These are phyloP conservation scores for Elsinoe fawcettii DNA, from an alignment of 2,329 filamentous ascomycete genomes.

Conservation along the genomic window DNA sequence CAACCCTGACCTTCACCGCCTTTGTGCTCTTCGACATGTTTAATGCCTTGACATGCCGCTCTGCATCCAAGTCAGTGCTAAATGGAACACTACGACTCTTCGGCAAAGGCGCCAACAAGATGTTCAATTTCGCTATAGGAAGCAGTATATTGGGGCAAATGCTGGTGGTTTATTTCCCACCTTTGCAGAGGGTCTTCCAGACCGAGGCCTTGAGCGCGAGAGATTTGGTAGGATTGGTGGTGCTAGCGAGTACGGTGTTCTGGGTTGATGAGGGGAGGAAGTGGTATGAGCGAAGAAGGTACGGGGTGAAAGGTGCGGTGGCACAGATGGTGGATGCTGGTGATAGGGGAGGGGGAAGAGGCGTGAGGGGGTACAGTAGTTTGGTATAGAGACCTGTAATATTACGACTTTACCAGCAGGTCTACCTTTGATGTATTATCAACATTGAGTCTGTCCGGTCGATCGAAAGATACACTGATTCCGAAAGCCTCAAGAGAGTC, in stretches of 20 bases:
- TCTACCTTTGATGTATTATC: too few relatives aligned
- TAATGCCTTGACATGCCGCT: constrained; percentile 89
- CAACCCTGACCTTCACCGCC: constrained; percentile 98
- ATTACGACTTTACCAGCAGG: too few relatives aligned
- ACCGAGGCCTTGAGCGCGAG: constrained; percentile 72
- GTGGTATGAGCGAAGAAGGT: constrained; percentile 52
- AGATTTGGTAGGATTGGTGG: constrained; percentile 65
- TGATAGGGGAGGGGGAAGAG: constrained; percentile 23
- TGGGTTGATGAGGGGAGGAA: constrained; percentile 92
- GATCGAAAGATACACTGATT: too few relatives aligned
- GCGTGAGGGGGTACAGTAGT: constrained; percentile 57
- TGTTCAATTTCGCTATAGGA: constrained; percentile 94
- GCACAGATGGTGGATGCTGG: constrained; percentile 1
- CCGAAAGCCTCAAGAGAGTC: too few relatives aligned
- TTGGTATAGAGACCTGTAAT: constrained; percentile 42
- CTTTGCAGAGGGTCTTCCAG: constrained; percentile 90
- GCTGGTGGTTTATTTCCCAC: constrained; percentile 89
- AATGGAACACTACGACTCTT: constrained; percentile 61
- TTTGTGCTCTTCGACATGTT: constrained; percentile 99
- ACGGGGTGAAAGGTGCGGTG: not conserved
- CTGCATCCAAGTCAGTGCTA: constrained; percentile 80
- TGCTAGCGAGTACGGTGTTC: constrained; percentile 82
- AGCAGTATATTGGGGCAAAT: constrained; percentile 78
- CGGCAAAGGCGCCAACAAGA: constrained; percentile 72
- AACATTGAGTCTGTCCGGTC: too few relatives aligned